Conservation (phyloP, 768 basidiomycete species). For the Suillus decipiens region DNA sequence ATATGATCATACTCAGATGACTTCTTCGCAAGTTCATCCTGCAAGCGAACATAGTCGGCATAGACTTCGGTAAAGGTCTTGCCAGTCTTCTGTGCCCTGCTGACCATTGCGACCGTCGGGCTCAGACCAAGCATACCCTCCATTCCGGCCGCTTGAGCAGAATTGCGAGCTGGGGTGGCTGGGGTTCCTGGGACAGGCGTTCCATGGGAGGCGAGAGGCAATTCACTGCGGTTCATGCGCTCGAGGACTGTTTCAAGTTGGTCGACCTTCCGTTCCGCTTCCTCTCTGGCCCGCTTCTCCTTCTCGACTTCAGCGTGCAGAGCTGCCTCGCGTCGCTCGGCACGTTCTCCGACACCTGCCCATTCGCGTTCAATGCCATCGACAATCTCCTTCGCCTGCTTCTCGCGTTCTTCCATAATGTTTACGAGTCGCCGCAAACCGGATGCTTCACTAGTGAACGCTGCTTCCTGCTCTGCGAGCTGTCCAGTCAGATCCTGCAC, state of each 20-base stretch:
- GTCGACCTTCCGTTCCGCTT: constrained; percentile 68
- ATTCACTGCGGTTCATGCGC: constrained; percentile 70
- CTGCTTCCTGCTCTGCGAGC: constrained; percentile 83
- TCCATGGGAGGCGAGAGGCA: constrained; percentile 55
- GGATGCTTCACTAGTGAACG: constrained; percentile 75
- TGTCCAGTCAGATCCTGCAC: constrained; percentile 75
- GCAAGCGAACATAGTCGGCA: constrained; percentile 82
- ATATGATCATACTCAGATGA: constrained; percentile 83
- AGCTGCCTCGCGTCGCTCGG: constrained; percentile 64
- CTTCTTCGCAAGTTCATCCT: constrained; percentile 79
- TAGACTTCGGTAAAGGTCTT: constrained; percentile 96
- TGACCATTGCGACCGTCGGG: constrained; percentile 86
- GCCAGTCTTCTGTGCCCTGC: constrained; percentile 75
- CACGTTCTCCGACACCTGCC: constrained; percentile 69
- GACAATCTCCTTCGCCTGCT: constrained; percentile 80
- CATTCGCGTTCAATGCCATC: constrained; percentile 83
- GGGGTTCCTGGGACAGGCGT: constrained; percentile 39
- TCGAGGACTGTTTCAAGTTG: constrained; percentile 75
- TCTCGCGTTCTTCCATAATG: constrained; percentile 87
- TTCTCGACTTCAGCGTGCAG: constrained; percentile 72
- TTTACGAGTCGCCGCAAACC: constrained; percentile 73
- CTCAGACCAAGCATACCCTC: constrained; percentile 72
- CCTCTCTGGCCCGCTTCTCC: constrained; percentile 68
- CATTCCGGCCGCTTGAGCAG: constrained; percentile 40
- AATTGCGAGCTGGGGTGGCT: constrained; percentile 42